Percentiles rank a stretch among this genome's conserved stretches.
Evolutionary conservation across 208 protist species (phyloP).

Genomic region (Balamuthia mandrillaris): DNA sequence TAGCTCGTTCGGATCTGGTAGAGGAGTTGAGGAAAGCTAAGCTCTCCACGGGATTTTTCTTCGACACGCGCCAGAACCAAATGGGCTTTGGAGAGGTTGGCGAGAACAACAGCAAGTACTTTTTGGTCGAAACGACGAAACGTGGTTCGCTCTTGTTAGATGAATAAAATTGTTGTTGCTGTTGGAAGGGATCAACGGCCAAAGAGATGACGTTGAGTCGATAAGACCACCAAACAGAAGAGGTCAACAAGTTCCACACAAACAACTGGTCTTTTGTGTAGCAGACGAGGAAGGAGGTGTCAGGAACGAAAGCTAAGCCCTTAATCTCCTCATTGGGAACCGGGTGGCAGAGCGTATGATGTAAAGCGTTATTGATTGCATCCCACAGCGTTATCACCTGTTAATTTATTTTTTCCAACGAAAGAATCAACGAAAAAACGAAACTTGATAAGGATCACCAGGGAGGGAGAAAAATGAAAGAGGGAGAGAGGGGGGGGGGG

Average conservation of each 20-base stretch:
- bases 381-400: constrained; percentile 41
- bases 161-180: not conserved
- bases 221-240: not conserved
- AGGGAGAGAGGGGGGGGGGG: too few species aligned
- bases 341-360: not conserved
- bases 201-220: not conserved
- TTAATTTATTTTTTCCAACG: not conserved
- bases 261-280: not conserved
- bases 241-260: constrained; percentile 2
- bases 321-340: not conserved
- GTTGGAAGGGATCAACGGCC: not conserved
- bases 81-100: too few species aligned
- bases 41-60: too few species aligned
- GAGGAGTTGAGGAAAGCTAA: too few species aligned
- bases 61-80: too few species aligned
- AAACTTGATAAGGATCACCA: too few species aligned
- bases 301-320: not conserved
- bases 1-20: too few species aligned
- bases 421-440: not conserved
- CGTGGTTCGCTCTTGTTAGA: not conserved
- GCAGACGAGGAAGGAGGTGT: not conserved
- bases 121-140: not conserved
- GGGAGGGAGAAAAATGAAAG: too few species aligned
- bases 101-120: too few species aligned
- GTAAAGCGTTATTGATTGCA: constrained; percentile 9